These are phyloP conservation scores for Ophiostoma triangulosporum DNA, from an alignment of 2,329 filamentous ascomycete genomes.

Conservation along the genomic window DNA sequence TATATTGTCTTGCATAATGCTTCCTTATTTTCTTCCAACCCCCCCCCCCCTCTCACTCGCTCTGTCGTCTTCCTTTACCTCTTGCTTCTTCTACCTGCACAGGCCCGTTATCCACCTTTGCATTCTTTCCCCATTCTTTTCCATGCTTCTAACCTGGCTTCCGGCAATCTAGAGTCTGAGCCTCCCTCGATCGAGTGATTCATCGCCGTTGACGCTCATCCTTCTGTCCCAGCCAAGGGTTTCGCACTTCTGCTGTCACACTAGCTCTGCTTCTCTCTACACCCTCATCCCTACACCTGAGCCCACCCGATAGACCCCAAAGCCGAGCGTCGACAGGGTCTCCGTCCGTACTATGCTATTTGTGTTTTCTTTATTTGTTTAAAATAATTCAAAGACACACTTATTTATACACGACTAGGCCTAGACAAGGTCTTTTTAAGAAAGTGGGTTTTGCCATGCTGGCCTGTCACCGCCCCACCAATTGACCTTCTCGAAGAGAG, in stretches of 20 bases:
- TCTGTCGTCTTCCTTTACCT: not conserved
- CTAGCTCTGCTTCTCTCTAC: not conserved
- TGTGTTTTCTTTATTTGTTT: not conserved
- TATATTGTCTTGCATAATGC: too few species aligned
- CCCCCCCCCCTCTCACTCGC: not conserved
- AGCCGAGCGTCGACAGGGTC: slow-evolving; percentile 9
- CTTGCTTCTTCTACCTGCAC: not conserved
- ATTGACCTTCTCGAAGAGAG: slow-evolving; percentile 5
- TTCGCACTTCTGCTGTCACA: not conserved
- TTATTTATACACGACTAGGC: slow-evolving; percentile 8
- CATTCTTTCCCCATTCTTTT: not conserved
- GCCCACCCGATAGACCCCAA: too few species aligned
- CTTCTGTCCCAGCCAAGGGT: not conserved
- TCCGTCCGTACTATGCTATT: slow-evolving; percentile 1
- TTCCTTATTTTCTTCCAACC: not conserved
- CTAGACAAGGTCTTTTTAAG: slow-evolving; percentile 13
- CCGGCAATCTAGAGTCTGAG: not conserved
- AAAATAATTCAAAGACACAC: slow-evolving; percentile 1
- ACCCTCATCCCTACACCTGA: not conserved
- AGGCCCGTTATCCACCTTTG: not conserved
- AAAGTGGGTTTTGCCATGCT: slow-evolving; percentile 15
- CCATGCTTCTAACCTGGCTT: slow-evolving; percentile 1
- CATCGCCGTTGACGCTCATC: not conserved
- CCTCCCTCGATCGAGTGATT: not conserved
- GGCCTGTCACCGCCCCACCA: slow-evolving; percentile 15